A percentile compares a stretch with the other conserved stretches of the same genome.
phyloP scores from a whole-genome alignment of 805 yeast genomes.

The Monosporozyma yasuniensis region DNA sequence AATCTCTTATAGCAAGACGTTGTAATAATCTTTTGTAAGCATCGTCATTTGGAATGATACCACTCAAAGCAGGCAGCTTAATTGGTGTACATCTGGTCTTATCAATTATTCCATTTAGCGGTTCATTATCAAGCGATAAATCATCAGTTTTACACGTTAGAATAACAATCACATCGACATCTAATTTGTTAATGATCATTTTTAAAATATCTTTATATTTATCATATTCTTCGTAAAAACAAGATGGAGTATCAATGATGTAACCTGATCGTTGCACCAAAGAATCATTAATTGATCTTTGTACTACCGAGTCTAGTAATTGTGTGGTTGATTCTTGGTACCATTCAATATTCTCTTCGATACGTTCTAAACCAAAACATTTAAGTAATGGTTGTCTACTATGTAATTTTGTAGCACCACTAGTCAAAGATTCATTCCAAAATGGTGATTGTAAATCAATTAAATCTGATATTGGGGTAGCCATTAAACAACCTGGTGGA shows the following conservation, averaged over 20 bases:
- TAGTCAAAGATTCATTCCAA: constrained; percentile 71
- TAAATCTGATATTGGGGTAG: constrained; percentile 73
- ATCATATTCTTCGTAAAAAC: constrained; percentile 14
- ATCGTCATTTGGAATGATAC: constrained; percentile 68
- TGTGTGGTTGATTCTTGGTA: constrained; percentile 43
- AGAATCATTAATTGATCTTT: constrained; percentile 22
- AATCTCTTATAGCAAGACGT: constrained; percentile 70
- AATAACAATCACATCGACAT: constrained; percentile 17
- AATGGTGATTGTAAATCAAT: constrained; percentile 62
- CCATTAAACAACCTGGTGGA: constrained; percentile 77
- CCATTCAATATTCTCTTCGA: constrained; percentile 40
- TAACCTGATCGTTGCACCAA: constrained; percentile 28
- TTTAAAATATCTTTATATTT: constrained; percentile 10
- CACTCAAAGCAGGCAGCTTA: constrained; percentile 64
- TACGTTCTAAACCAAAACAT: constrained; percentile 61
- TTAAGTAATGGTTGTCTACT: constrained; percentile 87
- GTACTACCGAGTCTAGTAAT: constrained; percentile 39
- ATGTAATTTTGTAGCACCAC: constrained; percentile 68
- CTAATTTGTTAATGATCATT: constrained; percentile 13
- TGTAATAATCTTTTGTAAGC: constrained; percentile 60
- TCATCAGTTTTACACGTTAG: constrained; percentile 9
- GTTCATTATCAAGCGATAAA: not conserved
- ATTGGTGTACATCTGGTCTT: constrained; percentile 25
- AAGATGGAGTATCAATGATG: constrained; percentile 26
- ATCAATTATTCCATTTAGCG: not conserved